Percentiles rank a stretch among this genome's conserved stretches.
Conservation (phyloP, 164 flowering plant species). For the Akebia trifoliata region DNA sequence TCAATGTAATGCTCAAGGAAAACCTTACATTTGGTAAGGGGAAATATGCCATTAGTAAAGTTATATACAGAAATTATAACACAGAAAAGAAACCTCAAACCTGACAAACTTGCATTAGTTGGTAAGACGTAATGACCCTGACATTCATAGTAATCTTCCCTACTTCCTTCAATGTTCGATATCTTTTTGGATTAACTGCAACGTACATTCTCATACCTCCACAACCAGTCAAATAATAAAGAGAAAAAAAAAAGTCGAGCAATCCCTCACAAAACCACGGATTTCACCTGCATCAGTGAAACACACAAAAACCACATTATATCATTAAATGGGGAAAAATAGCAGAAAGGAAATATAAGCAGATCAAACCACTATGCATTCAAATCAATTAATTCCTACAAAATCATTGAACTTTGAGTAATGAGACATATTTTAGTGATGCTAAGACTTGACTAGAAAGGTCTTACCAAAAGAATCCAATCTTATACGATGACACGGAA, state of each 20-base stretch:
- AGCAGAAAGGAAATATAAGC: no score
- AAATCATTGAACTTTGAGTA: not conserved
- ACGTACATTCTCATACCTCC: slow-evolving; percentile 67
- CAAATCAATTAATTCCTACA: no score
- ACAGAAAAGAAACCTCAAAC: no score
- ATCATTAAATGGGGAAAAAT: not conserved
- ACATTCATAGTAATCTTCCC: slow-evolving; percentile 58
- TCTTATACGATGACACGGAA: slow-evolving; percentile 26
- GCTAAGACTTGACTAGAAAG: no score
- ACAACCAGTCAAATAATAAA: slow-evolving; percentile 18
- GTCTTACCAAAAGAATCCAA: slow-evolving; percentile 6
- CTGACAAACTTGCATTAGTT: slow-evolving; percentile 74
- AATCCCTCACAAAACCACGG: slow-evolving; percentile 1
- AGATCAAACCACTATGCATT: no score
- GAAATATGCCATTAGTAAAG: no score
- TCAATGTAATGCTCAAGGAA: no score
- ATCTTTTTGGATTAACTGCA: slow-evolving; percentile 42
- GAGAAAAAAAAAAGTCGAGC: not conserved
- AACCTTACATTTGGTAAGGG: no score
- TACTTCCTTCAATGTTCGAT: slow-evolving; percentile 43
- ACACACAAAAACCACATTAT: not conserved
- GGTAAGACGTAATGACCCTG: slow-evolving; percentile 48
- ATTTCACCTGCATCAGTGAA: slow-evolving; percentile 26
- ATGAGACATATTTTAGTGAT: no score
- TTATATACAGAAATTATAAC: no score